Base-by-base conservation (phyloP, 2,329 filamentous ascomycete species). In the Curvularia spicifera region DNA sequence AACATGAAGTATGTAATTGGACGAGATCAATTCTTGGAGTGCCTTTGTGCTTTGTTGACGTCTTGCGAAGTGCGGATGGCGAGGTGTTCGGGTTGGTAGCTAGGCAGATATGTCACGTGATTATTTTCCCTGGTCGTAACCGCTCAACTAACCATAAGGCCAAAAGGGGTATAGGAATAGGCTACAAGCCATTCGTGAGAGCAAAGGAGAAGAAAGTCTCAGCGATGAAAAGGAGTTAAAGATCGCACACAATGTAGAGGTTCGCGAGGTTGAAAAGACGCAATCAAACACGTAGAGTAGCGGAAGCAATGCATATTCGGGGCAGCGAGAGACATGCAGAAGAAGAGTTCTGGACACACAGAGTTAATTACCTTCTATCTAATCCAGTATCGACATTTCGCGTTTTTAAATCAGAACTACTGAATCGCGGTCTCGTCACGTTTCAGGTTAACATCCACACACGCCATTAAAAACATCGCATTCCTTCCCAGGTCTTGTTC, bases 91-190 rank as follows among this genome's bases (percentile, higher is more conserved):
- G 39, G 7, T 24, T 42, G 20, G 40, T 5, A 43, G 12, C 44
- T 7, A 47, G 44, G 45, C 29, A 22, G 12, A 15, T 24, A 37
- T 20, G 12, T 48, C 46, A 48, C 46, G 46, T 48, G 46, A 48
- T 18, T n/a, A 15, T 18, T 20, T 22, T 18, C 18, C 18, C 18
- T 18, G 18, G 18, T 18, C 18, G 18, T 18, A 1, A 18, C 18
- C 18, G 18, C 18, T 18, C 18, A 18, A 37, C 13, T 13, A 37
- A 37, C 6, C 13, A 37, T 13, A n/a, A n/a, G 15, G 33, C 40
- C 33, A 10, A 31, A 31, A 6, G 5, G 9, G 8, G 28, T 8
- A 10, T 7, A 4, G 1, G 28, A 31, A 31, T 31, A 6, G 24
- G 24, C 24, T 26, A 26, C 24, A 26, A 26, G 24, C 4, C 6